Evolutionary conservation across 441 rosid genomes (phyloP).

Genomic region (Kokia cookei): DNA sequence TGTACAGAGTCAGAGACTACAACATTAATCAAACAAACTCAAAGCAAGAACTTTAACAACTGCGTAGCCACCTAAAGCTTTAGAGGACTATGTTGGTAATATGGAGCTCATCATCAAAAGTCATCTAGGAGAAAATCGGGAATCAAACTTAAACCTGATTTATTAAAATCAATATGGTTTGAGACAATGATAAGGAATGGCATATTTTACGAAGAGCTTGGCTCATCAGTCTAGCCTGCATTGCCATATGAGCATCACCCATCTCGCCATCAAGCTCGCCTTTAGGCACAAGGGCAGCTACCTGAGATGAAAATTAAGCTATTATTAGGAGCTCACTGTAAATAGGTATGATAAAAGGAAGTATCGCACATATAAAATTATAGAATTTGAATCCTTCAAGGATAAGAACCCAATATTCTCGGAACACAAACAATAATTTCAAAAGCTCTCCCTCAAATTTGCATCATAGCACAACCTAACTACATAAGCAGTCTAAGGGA

Average conservation of each 20-base stretch:
- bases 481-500: background rate
- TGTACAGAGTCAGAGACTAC: background rate
- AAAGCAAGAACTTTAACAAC: background rate
- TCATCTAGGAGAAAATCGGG: conserved; percentile 3
- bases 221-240: conserved; percentile 99
- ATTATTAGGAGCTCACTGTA: background rate
- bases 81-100: background rate
- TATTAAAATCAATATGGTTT: conserved; percentile 74
- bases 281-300: conserved; percentile 98
- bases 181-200: conserved; percentile 82
- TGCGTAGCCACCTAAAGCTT: background rate
- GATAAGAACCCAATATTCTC: background rate
- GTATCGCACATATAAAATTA: background rate
- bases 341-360: background rate
- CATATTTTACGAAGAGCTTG: conserved; percentile 96
- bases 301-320: conserved; percentile 36
- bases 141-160: conserved; percentile 59
- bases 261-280: conserved; percentile 98
- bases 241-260: conserved; percentile 99
- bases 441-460: background rate
- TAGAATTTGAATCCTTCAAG: background rate
- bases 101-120: background rate
- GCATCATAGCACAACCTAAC: background rate
- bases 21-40: background rate
- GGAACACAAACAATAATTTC: conserved; percentile 7